Evolutionary conservation across 768 basidiomycete species (phyloP).

Genomic region (Russula sp.): DNA sequence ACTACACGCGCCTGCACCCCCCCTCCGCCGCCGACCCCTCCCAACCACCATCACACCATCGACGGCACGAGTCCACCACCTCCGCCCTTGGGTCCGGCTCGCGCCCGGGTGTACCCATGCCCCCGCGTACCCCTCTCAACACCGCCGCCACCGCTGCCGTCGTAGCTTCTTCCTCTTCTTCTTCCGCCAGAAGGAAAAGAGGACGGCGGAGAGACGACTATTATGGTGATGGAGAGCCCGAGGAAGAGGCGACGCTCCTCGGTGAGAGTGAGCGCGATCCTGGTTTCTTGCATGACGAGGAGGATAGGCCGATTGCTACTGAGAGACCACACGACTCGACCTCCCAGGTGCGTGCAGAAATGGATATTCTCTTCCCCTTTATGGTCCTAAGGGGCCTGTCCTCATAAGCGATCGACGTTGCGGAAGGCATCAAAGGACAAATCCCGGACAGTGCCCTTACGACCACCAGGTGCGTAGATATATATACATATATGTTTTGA

Average conservation of each 20-base stretch:
- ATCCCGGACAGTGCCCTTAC: constrained; percentile 72
- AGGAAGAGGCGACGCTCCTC: constrained; percentile 18
- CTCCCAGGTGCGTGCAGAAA: constrained; percentile 24
- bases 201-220: constrained; percentile 16
- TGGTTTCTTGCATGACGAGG: constrained; percentile 34
- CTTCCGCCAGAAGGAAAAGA: constrained; percentile 12
- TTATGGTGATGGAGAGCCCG: constrained; percentile 14
- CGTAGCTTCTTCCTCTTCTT: background rate
- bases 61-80: background rate
- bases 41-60: background rate
- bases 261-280: constrained; percentile 28
- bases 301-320: constrained; percentile 24
- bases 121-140: constrained; percentile 2
- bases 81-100: background rate
- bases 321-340: constrained; percentile 16
- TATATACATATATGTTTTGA: background rate
- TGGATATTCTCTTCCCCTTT: background rate
- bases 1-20: constrained; percentile 6
- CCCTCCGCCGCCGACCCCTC: background rate
- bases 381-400: constrained; percentile 20
- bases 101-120: constrained; percentile 12
- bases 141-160: background rate
- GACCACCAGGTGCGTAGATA: constrained; percentile 48
- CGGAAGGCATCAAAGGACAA: constrained; percentile 46
- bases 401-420: constrained; percentile 26